phyloP scores from a whole-genome alignment of 75 land plant genomes.

The Sequoia sempervirens region DNA sequence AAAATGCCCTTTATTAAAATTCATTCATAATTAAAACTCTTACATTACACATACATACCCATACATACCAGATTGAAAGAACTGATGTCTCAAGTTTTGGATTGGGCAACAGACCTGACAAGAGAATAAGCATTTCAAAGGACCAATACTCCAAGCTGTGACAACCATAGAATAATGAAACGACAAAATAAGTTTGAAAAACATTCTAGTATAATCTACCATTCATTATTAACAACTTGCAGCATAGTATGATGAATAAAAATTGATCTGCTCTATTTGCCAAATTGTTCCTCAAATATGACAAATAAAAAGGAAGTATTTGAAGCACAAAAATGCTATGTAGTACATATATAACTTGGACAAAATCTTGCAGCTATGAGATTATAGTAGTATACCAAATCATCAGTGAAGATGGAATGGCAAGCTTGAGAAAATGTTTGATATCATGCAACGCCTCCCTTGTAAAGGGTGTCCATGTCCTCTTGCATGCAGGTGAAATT shows the following conservation, averaged over 20 bases:
- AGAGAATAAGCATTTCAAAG: slow-evolving; percentile 52
- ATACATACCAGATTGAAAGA: slow-evolving; percentile 53
- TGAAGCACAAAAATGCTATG: not conserved
- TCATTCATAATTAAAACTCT: not conserved
- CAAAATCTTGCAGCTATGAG: not conserved
- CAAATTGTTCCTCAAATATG: not conserved
- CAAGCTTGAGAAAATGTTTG: slow-evolving; percentile 47
- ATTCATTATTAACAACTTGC: not conserved
- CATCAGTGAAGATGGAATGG: slow-evolving; percentile 76
- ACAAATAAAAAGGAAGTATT: not conserved
- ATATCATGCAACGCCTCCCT: slow-evolving; percentile 57
- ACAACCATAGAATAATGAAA: not conserved
- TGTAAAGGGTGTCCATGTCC: slow-evolving; percentile 62
- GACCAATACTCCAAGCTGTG: slow-evolving; percentile 79
- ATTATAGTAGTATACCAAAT: slow-evolving; percentile 45
- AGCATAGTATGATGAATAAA: not conserved
- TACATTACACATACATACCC: not conserved
- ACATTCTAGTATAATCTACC: not conserved
- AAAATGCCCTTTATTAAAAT: not conserved
- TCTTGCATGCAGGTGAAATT: slow-evolving; percentile 48
- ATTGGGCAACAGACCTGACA: slow-evolving; percentile 67
- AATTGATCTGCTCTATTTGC: not conserved
- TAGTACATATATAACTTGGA: not conserved
- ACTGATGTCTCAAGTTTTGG: slow-evolving; percentile 67
- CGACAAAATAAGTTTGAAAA: not conserved